These are phyloP conservation scores for Leccinum obscurum DNA, from an alignment of 768 basidiomycete genomes.

Conservation along the genomic window DNA sequence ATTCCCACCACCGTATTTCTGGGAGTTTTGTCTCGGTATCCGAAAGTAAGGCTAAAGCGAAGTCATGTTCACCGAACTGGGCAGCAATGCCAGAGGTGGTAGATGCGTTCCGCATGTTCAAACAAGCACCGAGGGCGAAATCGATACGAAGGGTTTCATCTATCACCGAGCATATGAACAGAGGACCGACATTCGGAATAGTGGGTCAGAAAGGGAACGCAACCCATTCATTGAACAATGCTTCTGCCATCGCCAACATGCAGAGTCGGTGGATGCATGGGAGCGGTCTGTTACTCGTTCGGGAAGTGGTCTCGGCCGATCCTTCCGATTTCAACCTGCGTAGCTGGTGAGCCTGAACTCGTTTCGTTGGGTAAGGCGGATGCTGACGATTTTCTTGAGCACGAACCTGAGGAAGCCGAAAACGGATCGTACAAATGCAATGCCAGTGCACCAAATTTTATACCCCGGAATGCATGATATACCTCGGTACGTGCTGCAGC, in stretches of 20 bases:
- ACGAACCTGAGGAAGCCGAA: background rate
- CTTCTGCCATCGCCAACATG: constrained; percentile 12
- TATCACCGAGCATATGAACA: background rate
- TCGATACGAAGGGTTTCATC: constrained; percentile 12
- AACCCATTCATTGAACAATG: constrained; percentile 16
- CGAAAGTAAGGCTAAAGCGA: background rate
- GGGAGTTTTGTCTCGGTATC: background rate
- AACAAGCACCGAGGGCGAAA: constrained; percentile 3
- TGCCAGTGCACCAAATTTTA: constrained; percentile 3
- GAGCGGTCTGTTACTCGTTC: constrained; percentile 11
- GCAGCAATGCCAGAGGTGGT: constrained; percentile 22
- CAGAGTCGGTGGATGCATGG: constrained; percentile 7
- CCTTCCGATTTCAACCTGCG: constrained; percentile 21
- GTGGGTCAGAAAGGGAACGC: constrained; percentile 20
- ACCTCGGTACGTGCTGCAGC: background rate
- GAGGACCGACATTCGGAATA: constrained; percentile 2
- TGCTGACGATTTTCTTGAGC: background rate
- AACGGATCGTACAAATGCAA: background rate
- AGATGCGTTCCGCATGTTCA: constrained; percentile 17
- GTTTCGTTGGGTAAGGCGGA: background rate
- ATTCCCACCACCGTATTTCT: background rate
- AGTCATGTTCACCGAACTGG: constrained; percentile 13
- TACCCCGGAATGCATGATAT: constrained; percentile 6
- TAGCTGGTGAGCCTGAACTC: constrained; percentile 7
- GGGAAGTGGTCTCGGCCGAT: constrained; percentile 16